Percentiles rank a stretch among this genome's conserved stretches.
Conservation (phyloP, 805 yeast species). For the Priceomyces fermenticarens region DNA sequence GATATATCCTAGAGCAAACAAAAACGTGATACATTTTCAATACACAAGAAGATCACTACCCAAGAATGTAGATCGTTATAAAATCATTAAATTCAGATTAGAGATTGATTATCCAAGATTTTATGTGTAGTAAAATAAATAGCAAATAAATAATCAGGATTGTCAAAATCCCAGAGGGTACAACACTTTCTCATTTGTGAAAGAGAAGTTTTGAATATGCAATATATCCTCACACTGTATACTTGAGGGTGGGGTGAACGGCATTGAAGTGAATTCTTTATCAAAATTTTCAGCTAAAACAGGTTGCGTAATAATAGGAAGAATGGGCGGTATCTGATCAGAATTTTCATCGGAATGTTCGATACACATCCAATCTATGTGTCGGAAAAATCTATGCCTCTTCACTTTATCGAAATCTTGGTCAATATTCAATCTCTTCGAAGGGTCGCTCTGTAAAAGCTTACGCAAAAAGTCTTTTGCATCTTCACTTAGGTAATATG, state of each 20-base stretch:
- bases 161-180: conserved; percentile 4
- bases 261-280: conserved; percentile 40
- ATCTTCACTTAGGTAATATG: conserved; percentile 39
- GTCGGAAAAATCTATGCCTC: conserved; percentile 38
- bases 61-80: too few species aligned
- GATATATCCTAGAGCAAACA: too few species aligned
- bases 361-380: conserved; percentile 34
- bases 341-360: conserved; percentile 17
- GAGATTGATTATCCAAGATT: too few species aligned
- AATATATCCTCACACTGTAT: conserved; percentile 24
- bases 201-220: conserved; percentile 41
- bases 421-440: conserved; percentile 36
- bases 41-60: too few species aligned
- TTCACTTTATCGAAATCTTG: conserved; percentile 29
- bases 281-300: conserved; percentile 45
- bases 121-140: too few species aligned
- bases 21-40: too few species aligned
- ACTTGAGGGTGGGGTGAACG: conserved; percentile 29
- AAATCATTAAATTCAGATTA: too few species aligned
- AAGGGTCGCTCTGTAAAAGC: conserved; percentile 34
- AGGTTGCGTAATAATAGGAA: conserved; percentile 43
- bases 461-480: conserved; percentile 41
- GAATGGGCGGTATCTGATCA: conserved; percentile 34
- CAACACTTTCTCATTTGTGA: conserved; percentile 37
- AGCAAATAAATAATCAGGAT: background rate